Percentiles rank a stretch among this genome's conserved stretches.
phyloP scores from a whole-genome alignment of 2,329 filamentous ascomycete genomes.

The Hymenoscyphus repandus region DNA sequence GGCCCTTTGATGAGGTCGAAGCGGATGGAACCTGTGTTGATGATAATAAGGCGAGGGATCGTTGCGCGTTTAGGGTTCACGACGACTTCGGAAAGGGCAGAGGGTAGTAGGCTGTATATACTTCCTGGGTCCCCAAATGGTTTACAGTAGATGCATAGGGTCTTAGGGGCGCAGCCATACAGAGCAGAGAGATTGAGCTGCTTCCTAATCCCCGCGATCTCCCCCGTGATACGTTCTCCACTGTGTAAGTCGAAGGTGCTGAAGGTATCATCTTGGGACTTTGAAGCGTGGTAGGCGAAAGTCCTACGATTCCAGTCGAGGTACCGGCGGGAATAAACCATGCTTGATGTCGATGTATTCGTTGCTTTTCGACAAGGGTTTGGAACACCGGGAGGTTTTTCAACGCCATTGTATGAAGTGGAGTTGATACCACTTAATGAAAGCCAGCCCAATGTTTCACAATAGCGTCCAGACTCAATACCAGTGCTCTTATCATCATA shows the following conservation, averaged over 20 bases:
- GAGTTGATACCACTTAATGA: conserved; percentile 59
- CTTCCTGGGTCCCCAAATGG: conserved; percentile 55
- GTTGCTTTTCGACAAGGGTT: conserved; percentile 29
- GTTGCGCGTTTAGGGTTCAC: conserved; percentile 29
- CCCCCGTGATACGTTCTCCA: conserved; percentile 62
- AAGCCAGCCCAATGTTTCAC: conserved; percentile 91
- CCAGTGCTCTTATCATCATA: conserved; percentile 74
- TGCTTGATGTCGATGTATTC: conserved; percentile 17
- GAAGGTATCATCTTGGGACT: conserved; percentile 61
- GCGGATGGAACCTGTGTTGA: conserved; percentile 84
- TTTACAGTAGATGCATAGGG: conserved; percentile 73
- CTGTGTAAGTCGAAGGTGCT: conserved; percentile 68
- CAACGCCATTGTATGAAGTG: conserved; percentile 17
- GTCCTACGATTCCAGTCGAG: conserved; percentile 89
- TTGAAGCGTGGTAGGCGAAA: conserved; percentile 66
- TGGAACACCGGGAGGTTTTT: conserved; percentile 18
- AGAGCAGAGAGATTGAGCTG: conserved; percentile 64
- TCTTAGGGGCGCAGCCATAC: conserved; percentile 73
- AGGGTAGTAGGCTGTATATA: not conserved
- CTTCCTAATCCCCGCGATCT: conserved; percentile 64
- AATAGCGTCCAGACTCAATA: conserved; percentile 81
- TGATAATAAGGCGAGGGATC: conserved; percentile 63
- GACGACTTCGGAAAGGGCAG: not conserved
- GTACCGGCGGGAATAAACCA: conserved; percentile 66
- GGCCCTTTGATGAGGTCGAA: conserved; percentile 91